Base-by-base conservation (phyloP, 2,329 filamentous ascomycete genomes). In the Hypomyces rosellus region DNA sequence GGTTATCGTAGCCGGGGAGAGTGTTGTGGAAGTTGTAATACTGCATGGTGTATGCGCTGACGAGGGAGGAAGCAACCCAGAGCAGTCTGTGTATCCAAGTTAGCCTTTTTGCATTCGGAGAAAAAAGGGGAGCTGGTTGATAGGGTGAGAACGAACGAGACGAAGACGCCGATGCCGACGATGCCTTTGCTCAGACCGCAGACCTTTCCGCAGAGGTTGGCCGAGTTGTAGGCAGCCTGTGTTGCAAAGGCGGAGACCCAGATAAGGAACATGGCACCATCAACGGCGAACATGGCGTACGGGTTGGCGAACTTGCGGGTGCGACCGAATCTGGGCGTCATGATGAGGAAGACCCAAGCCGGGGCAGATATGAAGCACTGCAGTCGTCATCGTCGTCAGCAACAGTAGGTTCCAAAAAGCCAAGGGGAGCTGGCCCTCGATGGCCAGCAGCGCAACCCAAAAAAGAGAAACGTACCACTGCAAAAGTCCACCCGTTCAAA, bases 191-290 rank as follows among this genome's bases (percentile, higher is more conserved):
- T 84, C 44, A 80, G 64, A n/a, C 68, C 65, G 63, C 84, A 86
- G 36, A 69, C 78, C 33, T 69, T 65, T 3, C 77, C 77, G 59
- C 82, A 85, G 25, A 72, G 67, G 52, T 72, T 73, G 18, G 72
- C 70, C 3, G 74, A 72, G 67, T 86, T 85, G 68, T 80, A 86
- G 8, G 78, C 74, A 2, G 84, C 82, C 61, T 86, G 80, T 15
- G 80, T 76, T 30, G 83, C 77, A 62, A 86, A 86, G 15, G 78
- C 83, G 3, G 82, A 83, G 40, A 87, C 71, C 82, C 83, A 86
- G 54, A 86, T 67, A 56, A 86, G 64, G 60, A 71, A 69, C 61
- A 76, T 84, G 51, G 81, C 37, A n/a, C 65, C 66, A 61, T 86
- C 83, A 33, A 85, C 70, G 8, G 66, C 69, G 20, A 81, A 68